These are phyloP conservation scores for Scedosporium apiospermum DNA, from an alignment of 2,329 filamentous ascomycete species.

Conservation along the genomic window DNA sequence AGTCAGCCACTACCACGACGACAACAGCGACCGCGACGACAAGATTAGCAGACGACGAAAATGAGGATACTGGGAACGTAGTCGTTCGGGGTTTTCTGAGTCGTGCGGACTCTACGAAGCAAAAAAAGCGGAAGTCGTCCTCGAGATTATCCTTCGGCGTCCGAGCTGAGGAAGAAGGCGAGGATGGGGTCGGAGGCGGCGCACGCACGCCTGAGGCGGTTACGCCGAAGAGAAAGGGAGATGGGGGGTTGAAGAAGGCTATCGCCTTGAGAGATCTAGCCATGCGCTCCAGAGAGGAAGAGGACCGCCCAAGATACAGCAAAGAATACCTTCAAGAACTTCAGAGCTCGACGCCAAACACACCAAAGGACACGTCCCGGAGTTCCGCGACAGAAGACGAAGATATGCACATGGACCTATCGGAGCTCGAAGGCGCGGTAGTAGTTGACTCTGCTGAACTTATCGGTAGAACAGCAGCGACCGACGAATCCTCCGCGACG, in stretches of 20 bases:
- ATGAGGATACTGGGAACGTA: constrained; percentile 35
- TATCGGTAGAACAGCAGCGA: constrained; percentile 3
- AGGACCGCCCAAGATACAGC: constrained; percentile 70
- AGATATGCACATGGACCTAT: constrained; percentile 47
- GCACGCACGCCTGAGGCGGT: constrained; percentile 41
- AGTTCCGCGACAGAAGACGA: constrained; percentile 22
- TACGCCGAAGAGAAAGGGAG: constrained; percentile 56
- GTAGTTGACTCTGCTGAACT: constrained; percentile 45
- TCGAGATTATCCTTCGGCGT: constrained; percentile 71
- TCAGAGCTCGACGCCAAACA: constrained; percentile 75
- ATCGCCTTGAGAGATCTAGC: constrained; percentile 40
- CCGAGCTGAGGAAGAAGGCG: constrained; percentile 42
- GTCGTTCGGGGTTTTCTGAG: constrained; percentile 39
- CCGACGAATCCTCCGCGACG: constrained; percentile 21
- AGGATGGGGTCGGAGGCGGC: constrained; percentile 19
- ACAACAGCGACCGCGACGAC: constrained; percentile 10
- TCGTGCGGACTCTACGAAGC: constrained; percentile 39
- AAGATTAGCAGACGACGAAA: constrained; percentile 24
- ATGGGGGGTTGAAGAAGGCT: constrained; percentile 47
- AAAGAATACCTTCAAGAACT: constrained; percentile 81
- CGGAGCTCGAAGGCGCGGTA: constrained; percentile 53
- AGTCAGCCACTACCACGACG: constrained; percentile 1
- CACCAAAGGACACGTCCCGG: constrained; percentile 37
- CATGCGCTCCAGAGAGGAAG: constrained; percentile 44
- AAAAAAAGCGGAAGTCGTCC: constrained; percentile 58